Base-by-base conservation (phyloP, 345 rosid genomes). In the Nasturtium officinale region DNA sequence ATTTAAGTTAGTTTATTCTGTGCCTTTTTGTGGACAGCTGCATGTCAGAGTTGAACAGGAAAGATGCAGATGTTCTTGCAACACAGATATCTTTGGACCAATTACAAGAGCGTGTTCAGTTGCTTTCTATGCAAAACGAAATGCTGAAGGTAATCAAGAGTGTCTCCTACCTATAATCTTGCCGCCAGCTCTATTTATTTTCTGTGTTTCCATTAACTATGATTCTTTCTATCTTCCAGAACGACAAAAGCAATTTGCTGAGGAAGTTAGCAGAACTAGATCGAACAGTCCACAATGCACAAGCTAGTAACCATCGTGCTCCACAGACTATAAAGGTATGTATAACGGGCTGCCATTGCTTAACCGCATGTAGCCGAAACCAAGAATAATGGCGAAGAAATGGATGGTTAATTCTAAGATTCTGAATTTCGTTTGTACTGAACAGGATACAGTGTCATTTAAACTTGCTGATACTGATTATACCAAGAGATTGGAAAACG, bases 71-170 rank as follows among this genome's bases (percentile, higher is more conserved):
- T 58, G 73, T 85, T 17, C 87, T 94, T 48, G 82, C 81, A 17
- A 74, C 86, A 13, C 84, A 86, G 76, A 77, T 94, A 76, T 67
- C 57, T 42, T 46, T 84, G 47, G 96, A 88, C 87, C 90, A 89
- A 70, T 89, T 89, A 72, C 79, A 85, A 71, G 90, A 90, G 81
- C 83, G 92, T 67, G 91, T 84, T 77, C 92, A 82, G 84, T 76
- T 90, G 71, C 96, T 90, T 59, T 79, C 88, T 9, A 85, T 89
- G 54, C 96, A 94, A 79, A 89, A 94, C 69, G 89, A 87, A 78
- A 83, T 94, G 92, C 71, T 90, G 59, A 90, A 94, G 88, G 97
- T 80, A 40, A 75, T 47, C 46, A 45, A 10, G 20, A 61, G 72
- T 71, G 66, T 47, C 21, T 32, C 65, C 57, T 35, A 63, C 46